Conservation (phyloP, 768 basidiomycete species). For the Macrolepiota fuliginosa region DNA sequence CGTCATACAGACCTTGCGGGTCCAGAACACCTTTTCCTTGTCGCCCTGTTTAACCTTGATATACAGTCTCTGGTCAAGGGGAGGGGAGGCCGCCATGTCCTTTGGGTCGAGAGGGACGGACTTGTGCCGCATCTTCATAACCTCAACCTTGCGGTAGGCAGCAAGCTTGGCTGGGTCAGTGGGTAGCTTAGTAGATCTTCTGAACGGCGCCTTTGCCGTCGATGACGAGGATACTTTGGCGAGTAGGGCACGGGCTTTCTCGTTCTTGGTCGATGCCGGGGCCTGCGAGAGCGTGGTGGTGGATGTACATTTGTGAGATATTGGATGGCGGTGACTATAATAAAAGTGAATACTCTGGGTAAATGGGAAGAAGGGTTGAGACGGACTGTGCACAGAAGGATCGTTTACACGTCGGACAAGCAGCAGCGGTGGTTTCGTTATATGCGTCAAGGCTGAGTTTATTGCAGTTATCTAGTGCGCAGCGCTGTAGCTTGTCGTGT, state of each 20-base stretch:
- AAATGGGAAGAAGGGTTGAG: neutral
- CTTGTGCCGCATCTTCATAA: constrained; percentile 74
- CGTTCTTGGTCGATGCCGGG: constrained; percentile 24
- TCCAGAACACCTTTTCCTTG: constrained; percentile 59
- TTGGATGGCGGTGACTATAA: constrained; percentile 63
- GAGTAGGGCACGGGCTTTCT: constrained; percentile 50
- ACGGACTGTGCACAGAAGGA: constrained; percentile 65
- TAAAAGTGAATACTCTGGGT: constrained; percentile 11
- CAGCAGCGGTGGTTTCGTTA: constrained; percentile 17
- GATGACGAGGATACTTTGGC: constrained; percentile 18
- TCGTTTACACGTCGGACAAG: constrained; percentile 51
- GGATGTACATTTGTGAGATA: constrained; percentile 55
- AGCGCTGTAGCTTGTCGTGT: constrained; percentile 38
- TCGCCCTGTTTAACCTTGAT: constrained; percentile 40
- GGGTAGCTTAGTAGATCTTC: constrained; percentile 29
- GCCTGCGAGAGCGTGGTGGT: constrained; percentile 22
- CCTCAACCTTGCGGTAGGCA: constrained; percentile 53
- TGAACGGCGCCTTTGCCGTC: constrained; percentile 18
- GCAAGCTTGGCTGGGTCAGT: constrained; percentile 53
- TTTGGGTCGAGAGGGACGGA: constrained; percentile 64
- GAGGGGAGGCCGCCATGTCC: constrained; percentile 43
- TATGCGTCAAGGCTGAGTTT: constrained; percentile 53
- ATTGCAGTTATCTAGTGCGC: constrained; percentile 47
- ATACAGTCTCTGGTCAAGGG: constrained; percentile 58
- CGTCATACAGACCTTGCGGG: constrained; percentile 54